Evolutionary conservation across 106 monocot species (phyloP).

Genomic region (Dioscorea dumetorum): DNA sequence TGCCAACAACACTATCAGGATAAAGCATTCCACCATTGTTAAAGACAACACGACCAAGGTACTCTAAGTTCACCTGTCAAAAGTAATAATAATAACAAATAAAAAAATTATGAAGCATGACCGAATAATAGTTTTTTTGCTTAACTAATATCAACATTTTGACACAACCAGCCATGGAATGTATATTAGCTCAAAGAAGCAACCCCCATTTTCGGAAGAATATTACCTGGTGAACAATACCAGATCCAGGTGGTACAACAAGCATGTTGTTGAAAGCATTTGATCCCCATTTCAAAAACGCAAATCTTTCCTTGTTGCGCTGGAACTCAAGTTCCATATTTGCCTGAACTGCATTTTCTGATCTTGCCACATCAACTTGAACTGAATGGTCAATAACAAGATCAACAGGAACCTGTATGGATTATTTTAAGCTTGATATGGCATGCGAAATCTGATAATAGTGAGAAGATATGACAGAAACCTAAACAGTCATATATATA

Average conservation of each 20-base stretch:
- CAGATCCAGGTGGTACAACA: slow-evolving; percentile 97
- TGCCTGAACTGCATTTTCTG: slow-evolving; percentile 86
- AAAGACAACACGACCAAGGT: slow-evolving; percentile 94
- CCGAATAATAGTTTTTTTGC: too few relatives aligned
- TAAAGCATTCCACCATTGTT: slow-evolving; percentile 68
- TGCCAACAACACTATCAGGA: slow-evolving; percentile 96
- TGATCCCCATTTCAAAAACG: slow-evolving; percentile 96
- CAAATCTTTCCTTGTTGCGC: slow-evolving; percentile 93
- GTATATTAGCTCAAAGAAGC: neutral
- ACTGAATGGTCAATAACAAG: slow-evolving; percentile 97
- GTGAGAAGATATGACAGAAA: too few relatives aligned
- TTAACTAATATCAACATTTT: too few relatives aligned
- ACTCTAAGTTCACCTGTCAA: slow-evolving; percentile 90
- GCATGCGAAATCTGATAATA: too few relatives aligned
- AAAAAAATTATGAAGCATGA: too few relatives aligned
- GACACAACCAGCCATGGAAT: too few relatives aligned
- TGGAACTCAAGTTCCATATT: slow-evolving; percentile 92
- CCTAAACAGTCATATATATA: too few relatives aligned
- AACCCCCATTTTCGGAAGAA: neutral
- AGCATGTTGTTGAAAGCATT: slow-evolving; percentile 94
- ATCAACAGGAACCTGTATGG: slow-evolving; percentile 74
- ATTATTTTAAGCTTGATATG: too few relatives aligned
- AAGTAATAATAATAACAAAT: neutral
- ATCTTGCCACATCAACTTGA: slow-evolving; percentile 83
- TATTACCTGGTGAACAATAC: slow-evolving; percentile 95